Evolutionary conservation across 2,329 filamentous ascomycete species (phyloP).

Genomic region (Fusarium nodosum): DNA sequence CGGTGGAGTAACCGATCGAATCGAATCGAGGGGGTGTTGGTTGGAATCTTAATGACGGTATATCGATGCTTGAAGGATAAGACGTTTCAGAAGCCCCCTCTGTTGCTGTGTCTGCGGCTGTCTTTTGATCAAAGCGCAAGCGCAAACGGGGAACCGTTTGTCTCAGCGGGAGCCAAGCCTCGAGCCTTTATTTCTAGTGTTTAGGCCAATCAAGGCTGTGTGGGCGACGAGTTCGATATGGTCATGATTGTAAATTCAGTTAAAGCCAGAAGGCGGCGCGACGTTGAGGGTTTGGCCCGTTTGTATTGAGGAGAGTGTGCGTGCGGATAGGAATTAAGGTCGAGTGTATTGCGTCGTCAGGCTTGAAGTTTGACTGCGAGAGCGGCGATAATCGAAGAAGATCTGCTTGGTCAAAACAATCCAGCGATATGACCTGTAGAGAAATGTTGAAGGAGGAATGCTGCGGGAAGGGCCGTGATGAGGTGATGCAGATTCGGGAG

Average conservation of each 20-base stretch:
- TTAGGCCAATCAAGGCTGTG: conserved; percentile 53
- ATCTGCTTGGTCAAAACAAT: conserved; percentile 20
- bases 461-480: conserved; percentile 46
- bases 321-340: conserved; percentile 10
- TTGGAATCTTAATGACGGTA: conserved; percentile 40
- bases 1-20: conserved; percentile 45
- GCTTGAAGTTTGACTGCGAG: not conserved
- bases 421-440: conserved; percentile 30
- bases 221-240: conserved; percentile 49
- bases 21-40: conserved; percentile 17
- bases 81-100: conserved; percentile 53
- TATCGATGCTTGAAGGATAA: conserved; percentile 43
- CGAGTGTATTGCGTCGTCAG: conserved; percentile 13
- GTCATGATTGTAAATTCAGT: conserved; percentile 50
- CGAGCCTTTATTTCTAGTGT: conserved; percentile 31
- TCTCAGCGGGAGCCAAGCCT: conserved; percentile 44
- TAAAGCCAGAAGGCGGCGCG: conserved; percentile 45
- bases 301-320: conserved; percentile 15
- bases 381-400: conserved; percentile 10
- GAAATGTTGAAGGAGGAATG: conserved; percentile 39
- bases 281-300: conserved; percentile 38
- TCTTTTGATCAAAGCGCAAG: conserved; percentile 43
- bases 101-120: conserved; percentile 43
- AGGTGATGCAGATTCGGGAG: conserved; percentile 47
- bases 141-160: conserved; percentile 40